Base-by-base conservation (phyloP, 768 basidiomycete genomes). In the Kwoniella europaea region DNA sequence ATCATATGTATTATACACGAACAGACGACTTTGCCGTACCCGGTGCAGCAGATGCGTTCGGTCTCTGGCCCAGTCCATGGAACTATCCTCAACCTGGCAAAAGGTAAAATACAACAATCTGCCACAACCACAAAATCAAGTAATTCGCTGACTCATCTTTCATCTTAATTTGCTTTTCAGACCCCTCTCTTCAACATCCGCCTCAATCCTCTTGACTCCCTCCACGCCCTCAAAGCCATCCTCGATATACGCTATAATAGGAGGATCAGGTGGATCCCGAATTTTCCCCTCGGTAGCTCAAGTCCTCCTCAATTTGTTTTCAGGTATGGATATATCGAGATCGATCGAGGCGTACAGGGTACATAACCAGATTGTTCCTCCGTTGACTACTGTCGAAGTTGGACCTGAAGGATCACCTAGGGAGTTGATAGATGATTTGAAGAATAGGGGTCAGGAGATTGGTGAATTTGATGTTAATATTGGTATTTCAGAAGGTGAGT, bases 61-160 rank as follows among this genome's bases (percentile, higher is more conserved):
- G 82, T 4, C 71, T 83, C 3, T 63, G 67, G 60, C 81, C 82
- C 10, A 81, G 79, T 22, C 84, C 84, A 0, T 84, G 77, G 84
- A 97, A 98, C 82, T 95, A 92, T 75, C 94, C 95, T 6, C 90
- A 89, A 72, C 87, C 92, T 2, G 89, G 91, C 7, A 98, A 98
- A 83, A 90, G 68, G 79, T 81, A 67, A 27, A 27, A 27, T 27
- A 27, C 27, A 27, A 27, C 1, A 27, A 27, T 27, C 27, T 27
- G 27, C 27, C 27, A 27, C 2, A 27, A 27, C 3, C 3, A 27
- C 27, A 27, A 27, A 27, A 27, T 27, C 27, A 27, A 27, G 27
- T 27, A 27, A 27, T 27, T 27, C 27, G 27, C 27, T 27, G 27
- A 27, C 27, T 27, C 27, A 27, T 27, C 27, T 4, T 27, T 27